These are phyloP conservation scores for Pseudopithomyces chartarum DNA, from an alignment of 2,329 filamentous ascomycete genomes.

Conservation along the genomic window DNA sequence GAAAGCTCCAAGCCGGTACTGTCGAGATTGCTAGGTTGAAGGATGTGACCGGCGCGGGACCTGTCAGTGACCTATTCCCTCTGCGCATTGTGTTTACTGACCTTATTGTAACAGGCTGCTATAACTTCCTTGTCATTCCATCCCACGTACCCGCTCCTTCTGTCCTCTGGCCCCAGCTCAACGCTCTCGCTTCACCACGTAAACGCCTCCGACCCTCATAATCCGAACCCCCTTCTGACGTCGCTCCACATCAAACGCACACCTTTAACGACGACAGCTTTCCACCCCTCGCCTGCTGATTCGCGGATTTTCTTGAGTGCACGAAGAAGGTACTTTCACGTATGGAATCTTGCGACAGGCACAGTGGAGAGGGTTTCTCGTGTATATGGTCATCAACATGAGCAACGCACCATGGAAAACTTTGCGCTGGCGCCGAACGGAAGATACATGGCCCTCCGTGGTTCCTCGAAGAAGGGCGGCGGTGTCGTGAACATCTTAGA, in stretches of 20 bases:
- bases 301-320: conserved; percentile 87
- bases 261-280: conserved; percentile 82
- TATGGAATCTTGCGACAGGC: conserved; percentile 86
- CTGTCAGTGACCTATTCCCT: conserved; percentile 49
- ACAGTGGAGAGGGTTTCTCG: conserved; percentile 80
- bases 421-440: conserved; percentile 90
- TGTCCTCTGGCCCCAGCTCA: conserved; percentile 85
- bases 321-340: conserved; percentile 88
- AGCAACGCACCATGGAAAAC: conserved; percentile 88
- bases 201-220: conserved; percentile 69
- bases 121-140: conserved; percentile 89
- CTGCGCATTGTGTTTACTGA: conserved; percentile 16
- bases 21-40: conserved; percentile 88
- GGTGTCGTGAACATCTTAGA: conserved; percentile 87
- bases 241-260: conserved; percentile 85
- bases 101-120: conserved; percentile 57
- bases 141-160: conserved; percentile 81
- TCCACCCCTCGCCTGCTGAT: conserved; percentile 69
- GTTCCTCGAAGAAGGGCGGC: conserved; percentile 80
- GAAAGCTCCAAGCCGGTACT: conserved; percentile 81
- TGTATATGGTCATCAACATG: conserved; percentile 74
- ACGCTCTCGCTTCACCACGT: conserved; percentile 90
- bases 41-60: conserved; percentile 80
- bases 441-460: conserved; percentile 80
- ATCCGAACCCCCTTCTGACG: conserved; percentile 86